Evolutionary conservation across 768 basidiomycete genomes (phyloP), one percentile per base, ranked within the genome.

Genomic region (Chalciporus pseudorubinellus): DNA sequence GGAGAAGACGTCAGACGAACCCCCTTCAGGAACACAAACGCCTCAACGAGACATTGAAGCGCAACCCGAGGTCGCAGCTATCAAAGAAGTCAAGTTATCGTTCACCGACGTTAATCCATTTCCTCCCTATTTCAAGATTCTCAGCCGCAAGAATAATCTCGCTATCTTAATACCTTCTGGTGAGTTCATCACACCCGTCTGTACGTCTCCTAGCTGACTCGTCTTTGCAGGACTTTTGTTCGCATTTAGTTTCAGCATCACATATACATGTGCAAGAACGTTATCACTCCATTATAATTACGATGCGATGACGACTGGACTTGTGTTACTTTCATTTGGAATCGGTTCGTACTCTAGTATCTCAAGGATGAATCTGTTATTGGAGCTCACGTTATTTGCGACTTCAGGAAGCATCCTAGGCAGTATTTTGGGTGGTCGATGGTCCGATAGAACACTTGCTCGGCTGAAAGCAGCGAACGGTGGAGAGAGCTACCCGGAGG

Each of bases 281-380:
- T 74, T 95, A 2, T 77, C 76, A 0, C 69, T 75, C 9, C 65
- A 75, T 12, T 95, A 95, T 59, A 59, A 76, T 28, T 94, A 86
- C 65, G 72, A 81, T 48, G 76, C 92, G 1, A 71, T 97, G 24
- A 74, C 79, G 42, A 86, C 87, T 39, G 94, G 94, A 8, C 68
- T 94, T 18, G 83, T 92, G 6, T 74, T 92, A 1, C 78, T 97
- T 12, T 67, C 87, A 0, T 92, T 80, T 62, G 92, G 92, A 31
- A 59, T 81, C 3, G 87, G 87, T 83, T 34, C 22, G 77, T 61
- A 43, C 6, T 13, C 29, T 7, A 11, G 29, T 11, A 31, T 31
- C 29, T 26, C 10, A 13, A 31, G 10, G 29, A 31, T 31, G 29
- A 31, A 1, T 31, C 4, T 1, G 29, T 2, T 28, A 28, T 13